Evolutionary conservation across 2,329 filamentous ascomycete genomes (phyloP), one percentile per base, ranked within the genome.

Genomic region (Dendryphion nanum): DNA sequence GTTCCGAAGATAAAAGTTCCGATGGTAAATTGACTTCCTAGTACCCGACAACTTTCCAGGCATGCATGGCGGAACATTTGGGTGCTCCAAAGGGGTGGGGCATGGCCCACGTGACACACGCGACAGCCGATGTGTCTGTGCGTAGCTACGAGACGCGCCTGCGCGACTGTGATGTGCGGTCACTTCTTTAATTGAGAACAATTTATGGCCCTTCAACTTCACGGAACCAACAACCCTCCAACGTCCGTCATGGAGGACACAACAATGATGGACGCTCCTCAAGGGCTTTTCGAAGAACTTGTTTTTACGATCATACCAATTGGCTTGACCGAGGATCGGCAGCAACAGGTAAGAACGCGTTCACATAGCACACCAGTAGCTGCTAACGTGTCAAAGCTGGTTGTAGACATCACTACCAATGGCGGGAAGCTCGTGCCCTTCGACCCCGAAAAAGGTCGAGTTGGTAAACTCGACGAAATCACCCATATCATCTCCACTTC

Each of bases 401-500:
- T 68, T 18, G 61, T 69, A 5, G 55, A 64, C 1, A 63, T 82
- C 30, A 60, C 67, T 42, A 57, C 69, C 41, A 63, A 75, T 50
- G 75, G 73, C 33, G 79, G 73, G 16, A 68, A 69, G 33, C 67
- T 73, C 12, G 50, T 72, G 8, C 55, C 63, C 5, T 64, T 68
- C 45, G 52, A 69, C 33, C 44, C 55, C 13, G 53, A 64, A 14
- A 54, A 64, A 30, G 69, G 70, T 8, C 56, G 61, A 18, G 63
- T 73, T 33, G 56, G 67, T 5, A 59, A 63, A 14, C 56, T 75
- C 19, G 48, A 64, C 23, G 48, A 74, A 37, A 70, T 81, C 43
- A 82, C 77, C 5, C 82, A 86, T 60, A 78, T 88, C 43, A 72
- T 88, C 47, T 78, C 90, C 40, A 81, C 83, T 41, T 91, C 86